Evolutionary conservation across 805 yeast genomes (phyloP).

Genomic region (Priceomyces carsonii): DNA sequence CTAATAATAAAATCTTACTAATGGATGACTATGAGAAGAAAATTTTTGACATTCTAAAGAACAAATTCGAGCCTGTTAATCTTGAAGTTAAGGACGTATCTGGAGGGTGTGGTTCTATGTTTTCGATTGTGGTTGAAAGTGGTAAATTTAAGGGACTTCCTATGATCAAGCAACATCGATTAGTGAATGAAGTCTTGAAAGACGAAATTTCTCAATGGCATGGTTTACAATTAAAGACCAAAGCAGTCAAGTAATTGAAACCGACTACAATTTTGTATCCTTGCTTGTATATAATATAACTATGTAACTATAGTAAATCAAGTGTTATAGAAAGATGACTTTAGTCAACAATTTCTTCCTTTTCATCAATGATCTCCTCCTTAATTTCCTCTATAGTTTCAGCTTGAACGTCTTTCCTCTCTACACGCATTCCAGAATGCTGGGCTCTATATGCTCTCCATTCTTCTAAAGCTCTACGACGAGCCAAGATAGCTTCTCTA

Average conservation of each 20-base stretch:
- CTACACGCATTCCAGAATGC: slow-evolving; percentile 33
- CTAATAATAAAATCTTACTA: slow-evolving; percentile 12
- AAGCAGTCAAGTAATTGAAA: too few species aligned
- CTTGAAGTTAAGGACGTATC: slow-evolving; percentile 79
- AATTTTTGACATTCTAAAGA: slow-evolving; percentile 55
- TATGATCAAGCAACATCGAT: slow-evolving; percentile 88
- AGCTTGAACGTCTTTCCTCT: slow-evolving; percentile 48
- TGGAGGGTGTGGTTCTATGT: slow-evolving; percentile 98
- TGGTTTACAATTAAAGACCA: slow-evolving; percentile 85
- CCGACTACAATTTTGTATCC: too few species aligned
- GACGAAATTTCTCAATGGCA: slow-evolving; percentile 94
- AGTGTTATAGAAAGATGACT: slow-evolving; percentile 1
- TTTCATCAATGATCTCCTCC: slow-evolving; percentile 72
- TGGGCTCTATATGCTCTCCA: slow-evolving; percentile 80
- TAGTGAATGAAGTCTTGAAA: slow-evolving; percentile 77
- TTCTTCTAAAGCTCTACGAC: slow-evolving; percentile 78
- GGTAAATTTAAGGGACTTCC: slow-evolving; percentile 73
- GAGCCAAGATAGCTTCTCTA: slow-evolving; percentile 81
- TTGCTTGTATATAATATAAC: too few species aligned
- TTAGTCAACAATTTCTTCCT: slow-evolving; percentile 65
- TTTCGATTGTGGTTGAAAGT: slow-evolving; percentile 78
- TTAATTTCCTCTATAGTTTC: slow-evolving; percentile 70
- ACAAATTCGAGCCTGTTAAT: slow-evolving; percentile 58
- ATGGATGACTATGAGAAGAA: slow-evolving; percentile 65
- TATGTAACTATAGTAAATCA: background rate